Conservation (phyloP, 805 yeast species). For the Kockiozyma suomiensis region DNA sequence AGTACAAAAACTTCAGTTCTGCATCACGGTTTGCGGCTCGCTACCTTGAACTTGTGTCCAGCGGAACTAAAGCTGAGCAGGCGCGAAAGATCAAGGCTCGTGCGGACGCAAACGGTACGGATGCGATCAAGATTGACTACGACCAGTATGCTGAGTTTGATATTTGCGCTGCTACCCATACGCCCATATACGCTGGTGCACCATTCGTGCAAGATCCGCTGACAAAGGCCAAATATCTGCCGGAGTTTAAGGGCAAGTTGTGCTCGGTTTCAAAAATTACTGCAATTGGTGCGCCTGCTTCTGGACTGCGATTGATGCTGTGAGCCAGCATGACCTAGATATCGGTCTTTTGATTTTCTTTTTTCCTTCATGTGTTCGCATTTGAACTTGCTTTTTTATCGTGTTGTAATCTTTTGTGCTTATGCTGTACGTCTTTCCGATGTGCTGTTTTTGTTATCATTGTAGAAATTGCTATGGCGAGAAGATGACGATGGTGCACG, state of each 20-base stretch:
- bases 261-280: slow-evolving; percentile 79
- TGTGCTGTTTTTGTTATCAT: too few relatives aligned
- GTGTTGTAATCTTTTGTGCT: not conserved
- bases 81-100: slow-evolving; percentile 80
- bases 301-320: slow-evolving; percentile 67
- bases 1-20: slow-evolving; percentile 80
- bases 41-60: slow-evolving; percentile 65
- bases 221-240: slow-evolving; percentile 85
- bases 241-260: slow-evolving; percentile 72
- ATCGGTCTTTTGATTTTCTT: not conserved
- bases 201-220: slow-evolving; percentile 74
- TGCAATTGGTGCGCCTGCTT: slow-evolving; percentile 84
- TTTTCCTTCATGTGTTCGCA: not conserved
- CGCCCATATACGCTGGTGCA: slow-evolving; percentile 84
- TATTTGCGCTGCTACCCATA: slow-evolving; percentile 80
- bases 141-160: slow-evolving; percentile 91
- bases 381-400: not conserved
- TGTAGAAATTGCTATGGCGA: too few relatives aligned
- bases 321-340: slow-evolving; percentile 13
- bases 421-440: too few relatives aligned
- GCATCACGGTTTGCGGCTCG: slow-evolving; percentile 90
- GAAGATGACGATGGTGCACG: too few relatives aligned
- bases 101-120: slow-evolving; percentile 79
- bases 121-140: slow-evolving; percentile 87
- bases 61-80: slow-evolving; percentile 73